Percentiles rank a stretch among this genome's conserved stretches.
Evolutionary conservation across 1,284 basidiomycete species (phyloP).

Genomic region (Cutaneotrichosporon cavernicola): DNA sequence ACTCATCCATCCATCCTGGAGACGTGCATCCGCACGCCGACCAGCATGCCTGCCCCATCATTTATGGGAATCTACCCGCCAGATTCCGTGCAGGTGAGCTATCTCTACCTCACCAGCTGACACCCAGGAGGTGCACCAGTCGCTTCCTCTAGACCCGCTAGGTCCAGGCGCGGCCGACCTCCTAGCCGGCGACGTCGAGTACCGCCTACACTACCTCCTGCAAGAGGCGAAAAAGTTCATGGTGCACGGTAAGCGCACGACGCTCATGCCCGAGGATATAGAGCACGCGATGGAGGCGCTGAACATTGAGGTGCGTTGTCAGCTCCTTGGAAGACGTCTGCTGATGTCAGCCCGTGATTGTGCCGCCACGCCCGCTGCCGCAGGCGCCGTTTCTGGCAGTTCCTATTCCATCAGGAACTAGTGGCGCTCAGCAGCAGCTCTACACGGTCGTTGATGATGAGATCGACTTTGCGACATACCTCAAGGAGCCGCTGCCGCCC

Average conservation of each 20-base stretch:
- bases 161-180: slow-evolving; percentile 77
- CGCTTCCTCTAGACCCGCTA: slow-evolving; percentile 74
- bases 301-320: slow-evolving; percentile 73
- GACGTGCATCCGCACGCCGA: slow-evolving; percentile 3
- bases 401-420: slow-evolving; percentile 42
- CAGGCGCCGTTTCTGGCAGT: slow-evolving; percentile 66
- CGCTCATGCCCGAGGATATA: slow-evolving; percentile 83
- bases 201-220: slow-evolving; percentile 72
- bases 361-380: slow-evolving; percentile 48
- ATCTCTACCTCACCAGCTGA: neutral
- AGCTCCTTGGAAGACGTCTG: neutral
- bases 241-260: slow-evolving; percentile 85
- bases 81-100: slow-evolving; percentile 44
- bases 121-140: slow-evolving; percentile 86
- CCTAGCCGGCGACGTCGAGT: slow-evolving; percentile 94
- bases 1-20: slow-evolving; percentile 4
- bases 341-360: slow-evolving; percentile 42
- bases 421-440: slow-evolving; percentile 60
- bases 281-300: slow-evolving; percentile 89
- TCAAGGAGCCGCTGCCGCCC: slow-evolving; percentile 57
- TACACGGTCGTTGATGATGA: slow-evolving; percentile 91
- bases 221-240: slow-evolving; percentile 96
- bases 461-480: slow-evolving; percentile 88
- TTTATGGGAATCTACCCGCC: slow-evolving; percentile 48
- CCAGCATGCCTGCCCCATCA: slow-evolving; percentile 42